Base-by-base conservation (phyloP, 1,284 basidiomycete genomes). In the Cryptococcus sp. region DNA sequence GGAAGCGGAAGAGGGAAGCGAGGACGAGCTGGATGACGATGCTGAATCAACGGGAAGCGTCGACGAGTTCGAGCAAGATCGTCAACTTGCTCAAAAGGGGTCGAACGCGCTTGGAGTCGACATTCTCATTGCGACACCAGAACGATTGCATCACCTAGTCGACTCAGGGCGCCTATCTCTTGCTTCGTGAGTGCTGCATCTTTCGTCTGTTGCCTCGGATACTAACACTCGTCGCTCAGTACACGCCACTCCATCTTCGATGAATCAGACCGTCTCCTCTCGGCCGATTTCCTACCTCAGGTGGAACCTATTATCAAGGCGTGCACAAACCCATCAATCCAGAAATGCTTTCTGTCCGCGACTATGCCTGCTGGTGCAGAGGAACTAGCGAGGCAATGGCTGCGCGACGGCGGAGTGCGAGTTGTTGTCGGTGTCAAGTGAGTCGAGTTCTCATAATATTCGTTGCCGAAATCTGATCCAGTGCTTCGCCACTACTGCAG, bases 401-500 rank as follows among this genome's bases (percentile, higher is more conserved):
- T 98, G 53, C 82, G 82, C 10, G 84, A 92, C 39, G 79, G 74
- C 64, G 90, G 92, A 8, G 87, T 96, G 50, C 85, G 93, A 17
- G 85, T 95, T 7, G 91, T 97, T 16, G 91, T 96, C n/a, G 93
- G 93, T 25, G 80, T 94, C 52, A 97, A 95, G 93, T 93, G 64
- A 67, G 86, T 82, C 25, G 25, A 25, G 25, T 25, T 25, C 17
- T 22, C 7, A 25, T 50, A 10, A 47, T 10, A 3, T 50, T 3
- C 13, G 19, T 16, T 19, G 44, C 16, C n/a, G 23, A 19, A 6
- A 25, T 55, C 38, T 15, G 16, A 13, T 50, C 16, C 22, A 16
- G 13, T 35, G 25, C 20, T 19, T 51, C 25, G n/a, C 47, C 50
- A 49, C 27, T 16, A 22, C 31, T n/a, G 3, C 68, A 96, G 93